Evolutionary conservation across 1,284 basidiomycete species (phyloP), one percentile per base, ranked within the genome.

Genomic region (Ganoderma lingzhi): DNA sequence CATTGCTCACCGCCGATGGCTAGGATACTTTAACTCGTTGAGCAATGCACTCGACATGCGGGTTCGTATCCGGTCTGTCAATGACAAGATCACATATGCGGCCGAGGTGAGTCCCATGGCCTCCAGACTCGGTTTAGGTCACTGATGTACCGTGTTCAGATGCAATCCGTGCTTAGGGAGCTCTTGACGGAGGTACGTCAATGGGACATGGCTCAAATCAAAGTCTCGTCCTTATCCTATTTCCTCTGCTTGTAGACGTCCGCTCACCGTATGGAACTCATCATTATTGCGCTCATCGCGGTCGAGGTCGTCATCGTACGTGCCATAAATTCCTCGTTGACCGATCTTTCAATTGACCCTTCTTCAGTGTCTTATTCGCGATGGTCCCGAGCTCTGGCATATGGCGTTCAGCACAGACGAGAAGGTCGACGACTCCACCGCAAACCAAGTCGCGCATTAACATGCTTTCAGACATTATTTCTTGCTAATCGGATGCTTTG

Each of bases 31-130:
- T 80, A 92, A 95, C 77, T 89, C 90, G 1, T 83, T 97, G 76
- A 93, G 90, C 64, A 84, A 88, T 66, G 95, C 95, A 17, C 84
- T 97, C 53, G 96, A 97, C 77, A 91, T 97, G 72, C 91, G 90
- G 76, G 84, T 89, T 45, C 87, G 96, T 37, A 94, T 94, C 3
- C 86, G 89, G 44, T 89, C 92, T 0, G 88, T 97, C 66, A 97
- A 97, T 78, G 93, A 95, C 76, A 97, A 97, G 78, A 96, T 97
- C 69, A 96, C 95, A 15, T 97, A 97, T 80, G 95, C 96, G 9
- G 92, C 93, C 15, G 96, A 97, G 83, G 90, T 92, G 41, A 79
- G 85, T 66, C 67, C 35, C 66, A 71, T 61, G 56, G 4, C 63
- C 51, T 56, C 48, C 23, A 53, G 69, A 63, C 62, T 60, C 17